Percentiles rank a stretch among this genome's conserved stretches.
Evolutionary conservation across 1,284 basidiomycete species (phyloP).

Genomic region (Pascua guehoae): DNA sequence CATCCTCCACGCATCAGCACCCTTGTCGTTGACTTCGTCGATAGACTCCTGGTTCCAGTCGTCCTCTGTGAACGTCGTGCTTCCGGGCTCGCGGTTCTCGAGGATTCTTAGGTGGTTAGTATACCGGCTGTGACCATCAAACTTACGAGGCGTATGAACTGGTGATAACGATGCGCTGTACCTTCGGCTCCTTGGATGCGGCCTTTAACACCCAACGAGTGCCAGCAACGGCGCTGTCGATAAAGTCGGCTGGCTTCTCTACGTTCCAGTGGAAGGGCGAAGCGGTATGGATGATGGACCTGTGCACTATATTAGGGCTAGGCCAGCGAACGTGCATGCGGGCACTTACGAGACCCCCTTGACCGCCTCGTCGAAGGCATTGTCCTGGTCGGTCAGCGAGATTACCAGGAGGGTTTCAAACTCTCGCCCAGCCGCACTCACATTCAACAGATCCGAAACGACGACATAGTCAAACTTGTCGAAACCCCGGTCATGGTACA

Average conservation of each 20-base stretch:
- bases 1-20: slow-evolving; percentile 22
- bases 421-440: slow-evolving; percentile 9
- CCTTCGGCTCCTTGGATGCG: slow-evolving; percentile 29
- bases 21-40: slow-evolving; percentile 27
- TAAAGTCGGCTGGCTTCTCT: slow-evolving; percentile 36
- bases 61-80: slow-evolving; percentile 21
- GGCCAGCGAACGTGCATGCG: slow-evolving; percentile 7
- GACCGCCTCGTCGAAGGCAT: slow-evolving; percentile 50
- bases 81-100: slow-evolving; percentile 25
- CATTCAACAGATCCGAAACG: slow-evolving; percentile 56
- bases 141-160: slow-evolving; percentile 45
- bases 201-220: slow-evolving; percentile 43
- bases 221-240: slow-evolving; percentile 51
- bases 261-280: slow-evolving; percentile 34
- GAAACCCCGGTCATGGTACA: slow-evolving; percentile 24
- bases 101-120: slow-evolving; percentile 15
- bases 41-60: slow-evolving; percentile 30
- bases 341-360: slow-evolving; percentile 46
- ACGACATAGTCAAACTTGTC: slow-evolving; percentile 54
- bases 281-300: slow-evolving; percentile 26
- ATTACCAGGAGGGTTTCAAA: not conserved
- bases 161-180: slow-evolving; percentile 50
- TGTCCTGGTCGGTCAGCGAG: slow-evolving; percentile 16
- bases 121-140: too few species aligned
- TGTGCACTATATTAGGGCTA: not conserved